Base-by-base conservation (phyloP, 2,329 filamentous ascomycete species). In the Chalaropsis ovoidea region DNA sequence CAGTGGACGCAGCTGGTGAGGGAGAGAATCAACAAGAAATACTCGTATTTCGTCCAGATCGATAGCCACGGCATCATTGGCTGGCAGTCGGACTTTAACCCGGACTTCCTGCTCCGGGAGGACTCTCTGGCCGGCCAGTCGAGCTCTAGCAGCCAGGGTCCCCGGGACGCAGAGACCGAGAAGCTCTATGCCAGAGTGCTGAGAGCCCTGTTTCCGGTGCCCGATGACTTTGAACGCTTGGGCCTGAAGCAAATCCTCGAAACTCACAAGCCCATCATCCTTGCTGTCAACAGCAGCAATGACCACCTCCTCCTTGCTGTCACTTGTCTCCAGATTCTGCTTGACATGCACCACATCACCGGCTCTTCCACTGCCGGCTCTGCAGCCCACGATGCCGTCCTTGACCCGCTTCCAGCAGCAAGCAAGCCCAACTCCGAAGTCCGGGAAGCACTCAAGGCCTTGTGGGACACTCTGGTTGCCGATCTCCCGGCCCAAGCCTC, bases 21-120 rank as follows among this genome's bases (percentile, higher is more conserved):
- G 15, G 61, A 63, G 24, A 27, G 61, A 8, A 63, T 63, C n/a
- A 24, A 54, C 27, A 54, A 49, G 7, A 63, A 49, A 13, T 63
- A 63, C 35, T 19, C 31, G 2, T 63, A 42, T 22, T 63, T 63
- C 24, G 61, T 63, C 5, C 45, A 31, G 6, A 24, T 63, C 6
- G 43, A 63, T 54, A 47, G 39, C 10, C 24, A 49, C 19, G 61
- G 19, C 1, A 63, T 63, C 31, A n/a, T 63, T 19, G 31, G 41
- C 31, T 63, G 47, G 47, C 47, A 52, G 47, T 24, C 47, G 13
- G 47, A 52, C 24, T 52, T 52, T 8, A 52, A 52, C 11, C 47
- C 47, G 1, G 47, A 52, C 2, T 24, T 52, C 1, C 10, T 52
- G 47, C 24, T 52, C 10, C 47, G 47, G 19, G 47, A 52, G 24